These are phyloP conservation scores for Xanthoconium separans DNA, from an alignment of 1,284 basidiomycete species.

Conservation along the genomic window DNA sequence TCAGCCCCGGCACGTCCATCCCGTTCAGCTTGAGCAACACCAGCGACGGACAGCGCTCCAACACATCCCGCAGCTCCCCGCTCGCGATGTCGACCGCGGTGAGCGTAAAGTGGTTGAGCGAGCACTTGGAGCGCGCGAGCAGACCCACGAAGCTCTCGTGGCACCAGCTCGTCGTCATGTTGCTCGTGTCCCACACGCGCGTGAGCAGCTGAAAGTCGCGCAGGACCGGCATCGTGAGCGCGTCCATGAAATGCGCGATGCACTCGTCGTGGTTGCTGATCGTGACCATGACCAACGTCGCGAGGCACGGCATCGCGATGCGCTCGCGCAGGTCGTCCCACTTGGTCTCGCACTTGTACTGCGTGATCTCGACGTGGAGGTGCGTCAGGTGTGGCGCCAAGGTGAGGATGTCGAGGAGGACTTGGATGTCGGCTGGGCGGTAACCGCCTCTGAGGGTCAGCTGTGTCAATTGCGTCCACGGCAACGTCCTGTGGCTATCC, in stretches of 20 bases:
- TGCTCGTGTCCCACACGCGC: conserved; percentile 31
- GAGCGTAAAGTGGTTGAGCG: conserved; percentile 31
- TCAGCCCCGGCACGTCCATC: conserved; percentile 20
- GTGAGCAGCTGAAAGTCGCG: conserved; percentile 34
- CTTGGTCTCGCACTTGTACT: conserved; percentile 28
- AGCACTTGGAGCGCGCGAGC: conserved; percentile 26
- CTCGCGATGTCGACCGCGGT: conserved; percentile 26
- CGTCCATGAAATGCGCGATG: conserved; percentile 26
- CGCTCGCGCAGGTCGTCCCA: conserved; percentile 22
- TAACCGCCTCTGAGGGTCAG: conserved; percentile 31
- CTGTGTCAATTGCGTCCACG: conserved; percentile 33
- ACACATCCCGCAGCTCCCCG: conserved; percentile 21
- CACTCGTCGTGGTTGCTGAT: conserved; percentile 30
- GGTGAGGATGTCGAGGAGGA: conserved; percentile 25
- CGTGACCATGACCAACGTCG: conserved; percentile 31
- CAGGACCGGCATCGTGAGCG: conserved; percentile 18
- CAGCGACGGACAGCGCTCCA: conserved; percentile 30
- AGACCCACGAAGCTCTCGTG: conserved; percentile 28
- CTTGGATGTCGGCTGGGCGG: conserved; percentile 27
- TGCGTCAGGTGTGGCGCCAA: conserved; percentile 28
- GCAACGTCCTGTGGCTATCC: conserved; percentile 28
- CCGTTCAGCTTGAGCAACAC: conserved; percentile 31
- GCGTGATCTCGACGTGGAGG: conserved; percentile 33
- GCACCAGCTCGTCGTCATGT: conserved; percentile 28
- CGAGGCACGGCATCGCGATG: conserved; percentile 31